Evolutionary conservation across 2,329 filamentous ascomycete species (phyloP), one percentile per base, ranked within the genome.

Genomic region (Erysiphe neolycopersici): DNA sequence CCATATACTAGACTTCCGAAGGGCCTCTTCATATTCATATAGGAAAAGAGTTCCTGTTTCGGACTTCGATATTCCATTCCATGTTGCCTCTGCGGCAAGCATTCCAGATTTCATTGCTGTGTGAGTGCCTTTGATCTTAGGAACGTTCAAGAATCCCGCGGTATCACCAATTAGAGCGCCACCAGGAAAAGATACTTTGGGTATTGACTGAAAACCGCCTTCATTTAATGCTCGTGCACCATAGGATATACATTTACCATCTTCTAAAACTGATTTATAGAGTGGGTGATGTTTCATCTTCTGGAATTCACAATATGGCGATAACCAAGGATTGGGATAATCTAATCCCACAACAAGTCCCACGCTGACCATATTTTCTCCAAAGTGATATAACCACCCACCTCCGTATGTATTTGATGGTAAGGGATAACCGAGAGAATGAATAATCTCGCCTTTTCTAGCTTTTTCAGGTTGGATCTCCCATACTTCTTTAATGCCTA

Each of bases 321-420:
- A 89, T 44, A 95, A 62, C 83, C 87, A 98, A 0, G 89, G 89
- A 61, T 98, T 98, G 37, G 81, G 69, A 59, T 98, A 98, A 64
- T 98, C 89, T 44, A 98, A 69, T 19, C 85, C 85, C 33, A 91
- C 80, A 11, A 98, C 89, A 16, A 95, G 67, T 19, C 89, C 89
- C 45, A 98, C 68, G 51, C 76, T 84, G 47, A 98, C 87, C 53
- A 95, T 71, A 61, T 95, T 98, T 53, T 98, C 87, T 33, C 85
- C 89, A 60, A 95, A 98, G 61, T 98, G 89, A 57, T 98, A 98
- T 81, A 98, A 85, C 76, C 84, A 98, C n/a, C 81, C 84, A 50
- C 89, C 89, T 51, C 89, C 89, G 58, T 98, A 98, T 9, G 85
- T 89, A 57, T 95, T 79, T 52, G 68, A 73, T 14, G 83, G 73